A percentile compares a stretch with the other conserved stretches of the same genome.
phyloP scores from a whole-genome alignment of 306 rosid species.

The Rosa chinensis region DNA sequence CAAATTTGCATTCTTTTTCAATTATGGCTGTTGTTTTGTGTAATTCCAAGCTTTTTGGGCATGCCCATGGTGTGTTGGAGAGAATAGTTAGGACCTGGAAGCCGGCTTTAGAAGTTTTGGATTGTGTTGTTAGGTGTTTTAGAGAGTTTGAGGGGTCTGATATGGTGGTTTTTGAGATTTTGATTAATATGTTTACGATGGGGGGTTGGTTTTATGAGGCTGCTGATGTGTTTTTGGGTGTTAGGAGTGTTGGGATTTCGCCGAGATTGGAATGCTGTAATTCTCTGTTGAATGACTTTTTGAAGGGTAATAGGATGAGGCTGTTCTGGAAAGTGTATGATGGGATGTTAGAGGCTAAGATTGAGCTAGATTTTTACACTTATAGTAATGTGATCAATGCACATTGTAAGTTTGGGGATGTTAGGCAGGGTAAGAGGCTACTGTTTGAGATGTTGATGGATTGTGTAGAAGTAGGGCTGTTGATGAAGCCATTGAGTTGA shows the following conservation, averaged over 20 bases:
- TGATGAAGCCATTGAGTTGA: constrained; percentile 31
- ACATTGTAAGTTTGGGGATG: constrained; percentile 43
- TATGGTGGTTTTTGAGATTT: constrained; percentile 41
- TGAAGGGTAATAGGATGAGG: constrained; percentile 33
- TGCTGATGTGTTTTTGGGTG: constrained; percentile 36
- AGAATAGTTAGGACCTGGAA: constrained; percentile 36
- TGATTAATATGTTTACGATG: constrained; percentile 36
- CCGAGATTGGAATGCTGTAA: constrained; percentile 34
- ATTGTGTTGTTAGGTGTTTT: constrained; percentile 32
- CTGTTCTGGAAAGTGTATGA: constrained; percentile 55
- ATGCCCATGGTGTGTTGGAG: constrained; percentile 34
- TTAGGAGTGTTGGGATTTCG: background rate
- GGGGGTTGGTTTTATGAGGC: constrained; percentile 43
- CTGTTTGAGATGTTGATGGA: constrained; percentile 47
- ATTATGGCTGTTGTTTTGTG: constrained; percentile 48
- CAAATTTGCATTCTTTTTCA: constrained; percentile 37
- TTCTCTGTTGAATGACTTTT: constrained; percentile 41
- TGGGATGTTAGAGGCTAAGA: constrained; percentile 37
- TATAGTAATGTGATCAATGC: constrained; percentile 46
- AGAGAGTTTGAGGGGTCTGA: constrained; percentile 30
- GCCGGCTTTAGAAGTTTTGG: constrained; percentile 37
- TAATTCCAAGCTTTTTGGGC: constrained; percentile 31
- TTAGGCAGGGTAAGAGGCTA: constrained; percentile 34
- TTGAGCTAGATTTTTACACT: constrained; percentile 40
- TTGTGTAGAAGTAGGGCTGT: constrained; percentile 37